Conservation (phyloP, 257 asterid species). For the Ophiorrhiza pumila region DNA sequence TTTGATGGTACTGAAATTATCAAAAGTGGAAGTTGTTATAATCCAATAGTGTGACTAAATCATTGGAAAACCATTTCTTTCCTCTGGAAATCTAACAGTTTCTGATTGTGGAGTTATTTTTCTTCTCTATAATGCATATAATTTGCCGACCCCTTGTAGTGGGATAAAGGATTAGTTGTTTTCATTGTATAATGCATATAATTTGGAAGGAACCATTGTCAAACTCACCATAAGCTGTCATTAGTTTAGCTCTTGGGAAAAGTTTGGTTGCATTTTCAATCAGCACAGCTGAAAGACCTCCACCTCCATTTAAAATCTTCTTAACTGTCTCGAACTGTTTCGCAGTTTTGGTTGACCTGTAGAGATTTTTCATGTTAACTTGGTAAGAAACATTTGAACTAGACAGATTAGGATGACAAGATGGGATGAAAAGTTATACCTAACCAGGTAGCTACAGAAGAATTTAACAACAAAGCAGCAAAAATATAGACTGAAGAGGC, state of each 20-base stretch:
- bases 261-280: constrained; percentile 35
- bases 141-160: too few relatives aligned
- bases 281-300: constrained; percentile 57
- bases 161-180: too few relatives aligned
- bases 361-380: constrained; percentile 4
- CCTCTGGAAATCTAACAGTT: background rate
- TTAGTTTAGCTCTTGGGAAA: constrained; percentile 69
- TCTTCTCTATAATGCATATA: background rate
- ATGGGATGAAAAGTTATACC: background rate
- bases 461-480: background rate
- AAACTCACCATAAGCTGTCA: constrained; percentile 76
- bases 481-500: background rate
- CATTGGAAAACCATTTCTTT: background rate
- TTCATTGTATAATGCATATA: background rate
- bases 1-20: background rate
- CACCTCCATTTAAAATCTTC: constrained; percentile 88
- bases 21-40: background rate
- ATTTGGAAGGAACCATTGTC: background rate
- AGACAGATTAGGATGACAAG: background rate
- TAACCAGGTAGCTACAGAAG: background rate
- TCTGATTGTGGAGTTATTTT: background rate
- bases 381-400: background rate
- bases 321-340: constrained; percentile 41
- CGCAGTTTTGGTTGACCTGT: constrained; percentile 35
- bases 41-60: background rate